Percentiles rank a stretch among this genome's conserved stretches.
These are phyloP conservation scores for Triangularia verruculosa DNA, from an alignment of 2,329 filamentous ascomycete species.

Conservation along the genomic window DNA sequence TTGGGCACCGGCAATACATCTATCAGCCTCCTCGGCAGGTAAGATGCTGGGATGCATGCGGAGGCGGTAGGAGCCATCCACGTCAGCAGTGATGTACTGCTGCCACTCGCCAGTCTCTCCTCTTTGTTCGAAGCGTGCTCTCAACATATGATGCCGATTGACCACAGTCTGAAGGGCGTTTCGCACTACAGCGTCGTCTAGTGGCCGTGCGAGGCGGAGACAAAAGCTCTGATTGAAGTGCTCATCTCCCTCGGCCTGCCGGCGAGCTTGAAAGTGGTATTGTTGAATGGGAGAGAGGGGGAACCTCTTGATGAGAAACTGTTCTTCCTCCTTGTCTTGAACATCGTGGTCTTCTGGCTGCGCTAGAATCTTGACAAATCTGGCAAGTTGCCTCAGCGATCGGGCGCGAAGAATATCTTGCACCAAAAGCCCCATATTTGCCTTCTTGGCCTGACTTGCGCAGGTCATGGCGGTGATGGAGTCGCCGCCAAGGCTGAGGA, in stretches of 20 bases:
- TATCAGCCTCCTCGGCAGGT: slow-evolving; percentile 7
- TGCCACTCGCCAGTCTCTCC: slow-evolving; percentile 25
- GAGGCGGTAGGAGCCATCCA: slow-evolving; percentile 24
- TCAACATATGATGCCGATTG: slow-evolving; percentile 36
- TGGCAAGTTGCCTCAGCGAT: slow-evolving; percentile 31
- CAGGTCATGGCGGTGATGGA: slow-evolving; percentile 45
- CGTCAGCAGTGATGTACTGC: slow-evolving; percentile 27
- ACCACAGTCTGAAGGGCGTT: slow-evolving; percentile 30
- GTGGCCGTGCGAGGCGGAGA: slow-evolving; percentile 33
- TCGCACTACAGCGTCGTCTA: slow-evolving; percentile 21
- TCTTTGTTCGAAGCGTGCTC: slow-evolving; percentile 32
- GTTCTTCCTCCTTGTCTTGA: slow-evolving; percentile 15
- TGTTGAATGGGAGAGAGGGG: slow-evolving; percentile 44
- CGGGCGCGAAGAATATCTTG: slow-evolving; percentile 34
- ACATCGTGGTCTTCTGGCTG: not conserved
- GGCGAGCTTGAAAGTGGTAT: slow-evolving; percentile 39
- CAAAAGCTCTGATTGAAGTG: slow-evolving; percentile 46
- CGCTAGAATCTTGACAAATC: slow-evolving; percentile 6
- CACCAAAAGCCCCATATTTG: slow-evolving; percentile 32
- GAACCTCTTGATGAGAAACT: slow-evolving; percentile 33
- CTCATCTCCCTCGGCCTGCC: slow-evolving; percentile 32
- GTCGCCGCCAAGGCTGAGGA: slow-evolving; percentile 43
- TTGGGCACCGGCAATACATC: slow-evolving; percentile 29
- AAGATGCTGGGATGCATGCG: slow-evolving; percentile 6
- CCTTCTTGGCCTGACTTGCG: slow-evolving; percentile 37